Evolutionary conservation across 163 green algal genomes (phyloP).

Genomic region (Scenedesmus sp.): DNA sequence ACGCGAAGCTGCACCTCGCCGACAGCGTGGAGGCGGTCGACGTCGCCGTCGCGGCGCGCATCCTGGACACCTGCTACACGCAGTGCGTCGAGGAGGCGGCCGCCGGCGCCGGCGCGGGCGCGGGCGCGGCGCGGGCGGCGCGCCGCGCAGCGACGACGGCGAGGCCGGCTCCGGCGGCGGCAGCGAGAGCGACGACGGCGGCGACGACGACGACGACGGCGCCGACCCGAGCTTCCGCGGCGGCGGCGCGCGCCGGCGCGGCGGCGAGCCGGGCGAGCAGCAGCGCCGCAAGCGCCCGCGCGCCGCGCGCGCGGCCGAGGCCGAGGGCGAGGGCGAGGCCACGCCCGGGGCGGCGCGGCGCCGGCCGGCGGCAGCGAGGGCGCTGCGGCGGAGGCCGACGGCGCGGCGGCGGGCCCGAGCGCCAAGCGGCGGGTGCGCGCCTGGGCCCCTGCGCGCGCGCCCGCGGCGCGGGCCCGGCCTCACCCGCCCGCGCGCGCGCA

Average conservation of each 20-base stretch:
- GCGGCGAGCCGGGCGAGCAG: background rate
- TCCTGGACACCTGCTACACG: constrained; percentile 44
- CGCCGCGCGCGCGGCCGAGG: background rate
- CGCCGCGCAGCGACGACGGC: constrained; percentile 13
- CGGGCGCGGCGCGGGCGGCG: background rate
- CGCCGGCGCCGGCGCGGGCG: no score
- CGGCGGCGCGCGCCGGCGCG: no score
- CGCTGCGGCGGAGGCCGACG: background rate
- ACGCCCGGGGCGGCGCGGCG: background rate
- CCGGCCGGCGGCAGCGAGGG: constrained; percentile 8
- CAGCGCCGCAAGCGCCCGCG: constrained; percentile 36
- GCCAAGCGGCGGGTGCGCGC: constrained; percentile 12
- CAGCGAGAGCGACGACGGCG: background rate
- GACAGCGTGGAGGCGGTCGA: constrained; percentile 59
- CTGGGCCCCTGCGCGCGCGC: background rate
- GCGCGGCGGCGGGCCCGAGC: background rate
- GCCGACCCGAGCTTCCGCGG: background rate
- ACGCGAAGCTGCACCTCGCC: constrained; percentile 87
- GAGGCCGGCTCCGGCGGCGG: background rate
- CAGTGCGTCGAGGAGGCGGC: constrained; percentile 34
- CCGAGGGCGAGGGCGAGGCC: background rate
- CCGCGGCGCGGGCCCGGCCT: background rate
- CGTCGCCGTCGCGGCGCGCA: constrained; percentile 54
- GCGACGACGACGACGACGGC: constrained; percentile 1
- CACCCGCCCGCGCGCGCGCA: background rate